Evolutionary conservation across 2,329 filamentous ascomycete genomes (phyloP), one percentile per base, ranked within the genome.

Genomic region (Pseudogymnoascus sp.): DNA sequence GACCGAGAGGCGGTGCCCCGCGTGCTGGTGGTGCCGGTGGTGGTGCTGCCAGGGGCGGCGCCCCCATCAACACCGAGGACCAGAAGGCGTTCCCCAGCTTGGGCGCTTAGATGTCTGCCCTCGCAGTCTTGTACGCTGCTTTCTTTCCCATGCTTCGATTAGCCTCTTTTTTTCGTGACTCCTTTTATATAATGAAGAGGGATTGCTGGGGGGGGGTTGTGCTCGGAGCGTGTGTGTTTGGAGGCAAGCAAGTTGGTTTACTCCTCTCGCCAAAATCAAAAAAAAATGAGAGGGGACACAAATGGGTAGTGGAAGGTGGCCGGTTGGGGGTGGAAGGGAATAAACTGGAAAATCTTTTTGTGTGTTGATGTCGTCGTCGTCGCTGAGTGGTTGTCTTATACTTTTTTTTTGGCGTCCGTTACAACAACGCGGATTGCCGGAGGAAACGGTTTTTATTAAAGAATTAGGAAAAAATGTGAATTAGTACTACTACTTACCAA

Each of bases 31-130:
- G 19, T 19, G 19, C 19, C 19, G 19, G 19, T 19, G 19, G 19
- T 62, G 76, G 74, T 71, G 76, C 76, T 61, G 65, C 67, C 63
- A 64, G 64, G 33, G 62, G 60, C 63, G 66, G 67, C 64, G 72
- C 76, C 64, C 70, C 73, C 65, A 75, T 79, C 74, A 80, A 81
- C 74, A 72, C 80, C 68, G 70, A 74, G 66, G 81, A 83, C 73
- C 72, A 74, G 67, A 78, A 71, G 66, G 80, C 79, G 66, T 83
- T 83, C 77, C 81, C 81, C 62, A 80, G 75, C 74, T 73, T 83
- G 67, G 80, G 80, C 70, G 67, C 70, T 68, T 72, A 38, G 33
- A 35, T 35, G 26, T 29, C 26, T 29, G 26, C 26, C 26, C 26
- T 29, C 26, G 26, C 26, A 29, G 26, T 29, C 26, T 35, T 35